These are phyloP conservation scores for Entomortierella chlamydospora DNA, from an alignment of 192 early-diverging fungal species.

Conservation along the genomic window DNA sequence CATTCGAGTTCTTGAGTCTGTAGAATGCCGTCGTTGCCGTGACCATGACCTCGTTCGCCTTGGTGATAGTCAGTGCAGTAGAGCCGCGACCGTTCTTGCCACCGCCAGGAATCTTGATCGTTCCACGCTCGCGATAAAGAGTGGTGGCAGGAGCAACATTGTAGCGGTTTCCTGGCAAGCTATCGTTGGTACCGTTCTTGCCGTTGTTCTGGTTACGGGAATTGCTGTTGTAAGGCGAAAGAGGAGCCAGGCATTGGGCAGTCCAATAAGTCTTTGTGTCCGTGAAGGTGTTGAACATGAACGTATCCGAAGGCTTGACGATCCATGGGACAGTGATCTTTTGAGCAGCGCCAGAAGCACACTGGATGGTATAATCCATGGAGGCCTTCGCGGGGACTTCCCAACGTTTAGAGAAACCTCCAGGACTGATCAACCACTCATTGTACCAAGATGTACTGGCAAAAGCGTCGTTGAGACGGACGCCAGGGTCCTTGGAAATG, in stretches of 20 bases:
- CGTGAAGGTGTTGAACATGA: constrained; percentile 36
- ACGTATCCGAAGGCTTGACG: constrained; percentile 26
- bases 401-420: constrained; percentile 41
- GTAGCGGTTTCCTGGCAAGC: neutral
- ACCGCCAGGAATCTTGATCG: constrained; percentile 20
- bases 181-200: neutral
- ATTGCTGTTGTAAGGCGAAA: constrained; percentile 28
- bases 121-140: constrained; percentile 41
- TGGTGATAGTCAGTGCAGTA: constrained; percentile 11
- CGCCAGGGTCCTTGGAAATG: constrained; percentile 57
- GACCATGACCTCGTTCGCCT: constrained; percentile 27
- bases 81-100: constrained; percentile 21
- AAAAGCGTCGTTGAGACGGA: constrained; percentile 55
- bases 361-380: constrained; percentile 48
- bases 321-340: constrained; percentile 49
- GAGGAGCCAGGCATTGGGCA: constrained; percentile 26
- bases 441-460: constrained; percentile 51
- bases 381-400: constrained; percentile 42
- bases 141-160: constrained; percentile 15
- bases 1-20: constrained; percentile 20
- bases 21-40: constrained; percentile 49
- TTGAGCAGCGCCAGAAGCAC: constrained; percentile 2
- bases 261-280: constrained; percentile 50
- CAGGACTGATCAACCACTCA: constrained; percentile 37
- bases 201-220: neutral